Base-by-base conservation (phyloP, 2,329 filamentous ascomycete species). In the Diaporthe sp. region DNA sequence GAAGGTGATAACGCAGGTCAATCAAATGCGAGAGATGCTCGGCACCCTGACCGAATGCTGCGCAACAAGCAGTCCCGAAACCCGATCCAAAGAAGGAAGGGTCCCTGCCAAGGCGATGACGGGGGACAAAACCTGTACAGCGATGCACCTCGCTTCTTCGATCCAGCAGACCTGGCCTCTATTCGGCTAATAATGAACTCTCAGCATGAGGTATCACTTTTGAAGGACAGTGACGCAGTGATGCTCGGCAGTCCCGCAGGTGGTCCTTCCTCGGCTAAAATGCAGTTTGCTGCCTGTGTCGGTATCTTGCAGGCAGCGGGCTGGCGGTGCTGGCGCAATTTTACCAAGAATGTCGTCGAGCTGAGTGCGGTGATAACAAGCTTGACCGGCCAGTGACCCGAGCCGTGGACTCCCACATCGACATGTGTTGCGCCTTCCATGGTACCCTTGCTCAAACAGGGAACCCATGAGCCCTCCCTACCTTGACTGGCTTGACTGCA, bases 391-490 rank as follows among this genome's bases (percentile, higher is more conserved):
- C 22, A 37, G 44, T 34, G 63, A 37, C 22, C 63, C 44, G 63
- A n/a, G 31, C 63, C 31, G 31, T 37, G 63, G 63, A 5, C 47
- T 53, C 47, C 15, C 31, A 68, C 49, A 37, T 28, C 47, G 34
- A 53, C 31, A 15, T 68, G 47, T 68, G 47, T 68, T 53, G 65
- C 31, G 47, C 47, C 22, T 9, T 31, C 42, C 44, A 63, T 63
- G 70, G 70, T 51, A 61, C 28, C 71, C n/a, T 42, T 42, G 42
- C 37, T 53, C n/a, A 25, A 44, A 60, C 51, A 31, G 73, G 73
- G 34, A 73, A 72, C 58, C 63, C 55, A 75, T 65, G 68, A 53
- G 73, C 44, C 72, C 55, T 70, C 60, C 68, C 55, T 58, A 22
- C 47, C 44, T 68, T 31, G 44, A 15, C 65, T 37, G 63, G 31